Evolutionary conservation across 805 yeast genomes (phyloP).

Genomic region (Candida insectorum): DNA sequence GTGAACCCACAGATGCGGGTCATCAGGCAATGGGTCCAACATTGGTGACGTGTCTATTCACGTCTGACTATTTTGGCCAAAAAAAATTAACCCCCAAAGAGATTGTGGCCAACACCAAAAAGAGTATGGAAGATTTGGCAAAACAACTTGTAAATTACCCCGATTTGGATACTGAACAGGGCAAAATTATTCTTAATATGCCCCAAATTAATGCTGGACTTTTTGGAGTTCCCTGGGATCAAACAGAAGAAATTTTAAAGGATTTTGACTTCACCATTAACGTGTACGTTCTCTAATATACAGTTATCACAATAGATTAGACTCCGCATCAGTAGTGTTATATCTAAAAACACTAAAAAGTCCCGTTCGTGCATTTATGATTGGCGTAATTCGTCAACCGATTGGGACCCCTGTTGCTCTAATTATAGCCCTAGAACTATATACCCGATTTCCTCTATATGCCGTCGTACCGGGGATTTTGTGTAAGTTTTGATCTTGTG

Average conservation of each 20-base stretch:
- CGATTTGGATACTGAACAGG: constrained; percentile 8
- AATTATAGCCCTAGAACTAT: too few relatives aligned
- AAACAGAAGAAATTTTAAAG: constrained; percentile 54
- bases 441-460: too few relatives aligned
- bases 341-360: too few relatives aligned
- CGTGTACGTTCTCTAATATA: constrained; percentile 41
- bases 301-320: too few relatives aligned
- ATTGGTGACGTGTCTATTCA: constrained; percentile 64
- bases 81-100: constrained; percentile 36
- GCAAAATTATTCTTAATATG: constrained; percentile 44
- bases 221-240: constrained; percentile 75
- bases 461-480: too few relatives aligned
- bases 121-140: constrained; percentile 47
- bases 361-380: too few relatives aligned
- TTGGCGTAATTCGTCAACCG: too few relatives aligned
- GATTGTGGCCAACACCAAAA: constrained; percentile 50
- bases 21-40: constrained; percentile 12
- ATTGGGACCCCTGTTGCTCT: too few relatives aligned
- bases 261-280: constrained; percentile 29
- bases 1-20: constrained; percentile 27
- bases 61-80: constrained; percentile 52
- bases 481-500: too few relatives aligned
- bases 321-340: too few relatives aligned
- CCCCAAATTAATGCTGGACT: constrained; percentile 82
- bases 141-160: constrained; percentile 25